Evolutionary conservation across 1,139 yeast genomes (phyloP), one percentile per base, ranked within the genome.

Genomic region (Blastobotrys apis): DNA sequence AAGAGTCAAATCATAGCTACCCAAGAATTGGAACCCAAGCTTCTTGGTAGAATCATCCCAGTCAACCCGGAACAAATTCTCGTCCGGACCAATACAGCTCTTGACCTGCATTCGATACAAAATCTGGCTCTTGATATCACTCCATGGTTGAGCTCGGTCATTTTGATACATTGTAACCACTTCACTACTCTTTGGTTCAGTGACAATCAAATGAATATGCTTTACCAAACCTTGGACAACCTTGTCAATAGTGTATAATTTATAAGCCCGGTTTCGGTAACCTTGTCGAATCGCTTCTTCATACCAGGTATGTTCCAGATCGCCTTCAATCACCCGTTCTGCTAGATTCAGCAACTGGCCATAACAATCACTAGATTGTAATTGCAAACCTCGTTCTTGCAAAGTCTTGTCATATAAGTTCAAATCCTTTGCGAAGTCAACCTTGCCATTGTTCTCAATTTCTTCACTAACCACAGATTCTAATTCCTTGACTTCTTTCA

Each of bases 211-310:
- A 57, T 90, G 96, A 64, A 88, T 78, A 63, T 92, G 96, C 64
- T 92, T 92, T 20, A 88, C 88, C 60, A 92, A 70, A 5, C 95
- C 82, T 62, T 87, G 95, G 16, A 88, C 80, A 33, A 92, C 94
- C 67, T 92, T 92, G 63, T 92, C 98, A 51, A 92, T 75, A 2
- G 98, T 92, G 67, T 90, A 92, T 44, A 92, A 68, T 64, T 86
- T 87, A 69, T 85, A 94, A 0, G 97, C 98, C 53, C 81, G 82
- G 66, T 92, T 94, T 57, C 94, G 79, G 69, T 86, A 92, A 0
- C 95, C 97, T 70, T 90, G 97, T 53, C 99, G 86, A 50, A 94
- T 69, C 20, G 95, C 77, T 64, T 92, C 98, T 68, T 92, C 99
- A 63, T 85, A 92, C 85, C 94, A 84, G 64, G 84, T 95, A 54